Percentiles rank a stretch among this genome's conserved stretches.
phyloP scores from a whole-genome alignment of 768 basidiomycete genomes.

The Suillus plorans region DNA sequence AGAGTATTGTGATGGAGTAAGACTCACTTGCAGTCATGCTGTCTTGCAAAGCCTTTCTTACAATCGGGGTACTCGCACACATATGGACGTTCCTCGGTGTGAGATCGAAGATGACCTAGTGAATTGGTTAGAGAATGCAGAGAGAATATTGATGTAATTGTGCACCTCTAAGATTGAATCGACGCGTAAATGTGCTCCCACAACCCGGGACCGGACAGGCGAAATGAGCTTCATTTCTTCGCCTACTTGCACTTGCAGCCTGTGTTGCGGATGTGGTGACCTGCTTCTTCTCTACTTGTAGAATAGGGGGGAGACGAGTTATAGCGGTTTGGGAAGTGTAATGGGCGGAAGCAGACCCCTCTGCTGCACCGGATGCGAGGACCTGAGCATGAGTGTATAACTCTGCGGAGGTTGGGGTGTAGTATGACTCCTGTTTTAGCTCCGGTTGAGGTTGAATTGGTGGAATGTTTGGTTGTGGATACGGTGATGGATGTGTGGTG shows the following conservation, averaged over 20 bases:
- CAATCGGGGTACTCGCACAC: slow-evolving; percentile 93
- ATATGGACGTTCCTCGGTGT: slow-evolving; percentile 94
- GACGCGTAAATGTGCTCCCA: slow-evolving; percentile 94
- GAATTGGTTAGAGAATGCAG: slow-evolving; percentile 9
- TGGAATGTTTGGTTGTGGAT: slow-evolving; percentile 32
- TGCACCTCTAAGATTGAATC: slow-evolving; percentile 83
- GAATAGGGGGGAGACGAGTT: slow-evolving; percentile 74
- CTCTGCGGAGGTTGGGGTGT: slow-evolving; percentile 53
- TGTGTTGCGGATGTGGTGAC: slow-evolving; percentile 95
- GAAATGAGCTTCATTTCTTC: slow-evolving; percentile 90
- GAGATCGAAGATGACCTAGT: slow-evolving; percentile 90
- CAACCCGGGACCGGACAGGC: slow-evolving; percentile 93
- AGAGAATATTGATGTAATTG: slow-evolving; percentile 10
- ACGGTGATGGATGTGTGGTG: slow-evolving; percentile 40
- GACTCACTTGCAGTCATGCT: slow-evolving; percentile 95
- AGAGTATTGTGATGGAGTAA: background rate
- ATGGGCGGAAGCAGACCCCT: slow-evolving; percentile 24
- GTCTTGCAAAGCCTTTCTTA: slow-evolving; percentile 91
- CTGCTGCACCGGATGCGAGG: slow-evolving; percentile 27
- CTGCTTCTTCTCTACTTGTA: slow-evolving; percentile 91
- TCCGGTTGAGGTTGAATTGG: slow-evolving; percentile 25
- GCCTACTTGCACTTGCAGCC: slow-evolving; percentile 83
- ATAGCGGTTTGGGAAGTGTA: slow-evolving; percentile 33
- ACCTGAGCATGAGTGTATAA: slow-evolving; percentile 52
- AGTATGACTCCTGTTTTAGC: slow-evolving; percentile 46